Conservation (phyloP, 306 rosid species). For the Vigna mungo region DNA sequence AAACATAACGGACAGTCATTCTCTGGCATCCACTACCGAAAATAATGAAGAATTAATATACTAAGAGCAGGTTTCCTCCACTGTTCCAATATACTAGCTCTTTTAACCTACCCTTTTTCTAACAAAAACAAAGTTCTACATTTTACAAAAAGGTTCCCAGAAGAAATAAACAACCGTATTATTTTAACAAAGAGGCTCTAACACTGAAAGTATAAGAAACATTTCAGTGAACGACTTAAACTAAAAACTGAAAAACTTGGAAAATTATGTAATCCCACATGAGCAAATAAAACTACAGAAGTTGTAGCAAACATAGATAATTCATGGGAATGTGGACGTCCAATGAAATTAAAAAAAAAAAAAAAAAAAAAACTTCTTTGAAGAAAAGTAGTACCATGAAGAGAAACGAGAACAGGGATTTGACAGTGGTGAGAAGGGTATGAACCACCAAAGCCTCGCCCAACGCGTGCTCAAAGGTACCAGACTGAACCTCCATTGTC, state of each 20-base stretch:
- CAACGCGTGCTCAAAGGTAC: conserved; percentile 41
- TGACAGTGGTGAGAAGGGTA: conserved; percentile 52
- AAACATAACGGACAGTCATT: conserved; percentile 9
- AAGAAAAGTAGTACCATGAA: conserved; percentile 49
- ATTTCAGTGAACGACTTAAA: background rate
- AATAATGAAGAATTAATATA: background rate
- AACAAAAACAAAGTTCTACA: conserved; percentile 5
- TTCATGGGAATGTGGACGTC: background rate
- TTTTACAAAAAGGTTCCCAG: background rate
- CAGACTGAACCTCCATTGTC: conserved; percentile 56
- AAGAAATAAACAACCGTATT: background rate
- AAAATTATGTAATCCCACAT: background rate
- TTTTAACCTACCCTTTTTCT: background rate
- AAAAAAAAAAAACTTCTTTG: background rate
- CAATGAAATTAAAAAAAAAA: background rate
- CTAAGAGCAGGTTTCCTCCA: no score
- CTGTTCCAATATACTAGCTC: no score
- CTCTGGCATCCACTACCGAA: background rate
- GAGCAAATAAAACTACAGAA: background rate
- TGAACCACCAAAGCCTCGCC: conserved; percentile 55
- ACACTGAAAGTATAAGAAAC: background rate
- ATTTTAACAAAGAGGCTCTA: background rate
- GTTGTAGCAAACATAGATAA: background rate
- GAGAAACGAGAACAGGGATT: conserved; percentile 61
- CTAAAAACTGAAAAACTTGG: background rate